Conservation (phyloP, 352 stramenopile genomes). For the Phytophthora agathidicida region DNA sequence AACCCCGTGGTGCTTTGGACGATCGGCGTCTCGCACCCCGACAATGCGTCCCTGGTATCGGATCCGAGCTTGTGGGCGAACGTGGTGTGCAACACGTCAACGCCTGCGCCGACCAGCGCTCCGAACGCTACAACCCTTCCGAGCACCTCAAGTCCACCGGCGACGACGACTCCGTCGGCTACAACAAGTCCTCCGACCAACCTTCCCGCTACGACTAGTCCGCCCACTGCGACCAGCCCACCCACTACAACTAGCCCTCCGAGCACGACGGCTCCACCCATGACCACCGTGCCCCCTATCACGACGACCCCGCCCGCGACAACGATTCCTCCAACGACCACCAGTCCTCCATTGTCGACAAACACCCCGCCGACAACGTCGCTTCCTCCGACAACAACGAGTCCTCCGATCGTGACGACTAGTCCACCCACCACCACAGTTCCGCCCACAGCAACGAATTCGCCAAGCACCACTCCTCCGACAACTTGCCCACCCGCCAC, state of each 20-base stretch:
- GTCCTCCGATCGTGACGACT: neutral
- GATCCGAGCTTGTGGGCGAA: constrained; percentile 29
- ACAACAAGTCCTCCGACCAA: neutral
- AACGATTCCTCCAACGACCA: neutral
- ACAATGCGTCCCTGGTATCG: constrained; percentile 16
- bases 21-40: constrained; percentile 26
- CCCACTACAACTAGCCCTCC: constrained; percentile 2
- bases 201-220: neutral
- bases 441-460: neutral
- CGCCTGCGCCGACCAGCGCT: neutral
- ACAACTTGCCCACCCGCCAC: neutral
- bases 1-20: constrained; percentile 17
- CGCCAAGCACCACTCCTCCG: neutral
- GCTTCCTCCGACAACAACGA: neutral
- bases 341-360: neutral
- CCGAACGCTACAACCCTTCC: constrained; percentile 1
- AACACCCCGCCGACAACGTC: neutral
- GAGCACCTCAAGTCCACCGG: neutral
- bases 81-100: constrained; percentile 4
- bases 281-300: constrained; percentile 20
- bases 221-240: neutral
- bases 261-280: constrained; percentile 1
- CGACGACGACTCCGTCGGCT: neutral
- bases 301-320: neutral
- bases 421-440: neutral